Base-by-base conservation (phyloP, 1,284 basidiomycete species). In the Fomitopsis betulina region DNA sequence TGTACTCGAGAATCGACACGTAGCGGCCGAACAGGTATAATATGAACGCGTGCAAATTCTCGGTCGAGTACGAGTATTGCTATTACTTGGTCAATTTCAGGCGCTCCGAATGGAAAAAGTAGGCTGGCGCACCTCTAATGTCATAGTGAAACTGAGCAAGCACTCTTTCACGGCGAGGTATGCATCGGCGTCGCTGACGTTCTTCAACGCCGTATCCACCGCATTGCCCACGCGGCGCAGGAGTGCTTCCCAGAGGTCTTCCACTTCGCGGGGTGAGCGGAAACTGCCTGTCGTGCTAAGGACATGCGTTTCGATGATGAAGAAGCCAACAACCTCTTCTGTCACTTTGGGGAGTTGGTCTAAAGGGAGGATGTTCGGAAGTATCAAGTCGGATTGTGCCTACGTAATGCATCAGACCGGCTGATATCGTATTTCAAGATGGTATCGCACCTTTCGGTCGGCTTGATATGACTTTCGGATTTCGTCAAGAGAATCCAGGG, bases 321-420 rank as follows among this genome's bases (percentile, higher is more conserved):
- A 99, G 75, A 98, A 99, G 0, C 97, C 97, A n/a, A 96, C 91
- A 61, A 98, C 93, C 73, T 98, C 93, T 73, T 98, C 89, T 40
- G 93, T 89, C 19, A 97, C 77, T 25, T 83, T 81, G 12, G 76
- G 75, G 32, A 87, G 73, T n/a, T 73, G 75, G 37, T 64, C 65
- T 37, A 72, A 59, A 38, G 82, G 83, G 56, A 89, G 74, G 21
- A 84, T 81, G 64, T 77, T 78, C 1, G 94, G 94, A 19, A 99
- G 83, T 67, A 99, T 96, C 9, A 99, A 83, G 64, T 94, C 92
- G 5, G 97, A 96, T 89, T 99, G 97, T 0, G 94, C 94, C 93
- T 96, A 63, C 33, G 25, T 1, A 23, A 15, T 32, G 38, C 51
- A n/a, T 25, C 43, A 49, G 59, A 54, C 53, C 23, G 9, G 35